phyloP scores from a whole-genome alignment of 768 basidiomycete genomes.

The Mrakia frigida region DNA sequence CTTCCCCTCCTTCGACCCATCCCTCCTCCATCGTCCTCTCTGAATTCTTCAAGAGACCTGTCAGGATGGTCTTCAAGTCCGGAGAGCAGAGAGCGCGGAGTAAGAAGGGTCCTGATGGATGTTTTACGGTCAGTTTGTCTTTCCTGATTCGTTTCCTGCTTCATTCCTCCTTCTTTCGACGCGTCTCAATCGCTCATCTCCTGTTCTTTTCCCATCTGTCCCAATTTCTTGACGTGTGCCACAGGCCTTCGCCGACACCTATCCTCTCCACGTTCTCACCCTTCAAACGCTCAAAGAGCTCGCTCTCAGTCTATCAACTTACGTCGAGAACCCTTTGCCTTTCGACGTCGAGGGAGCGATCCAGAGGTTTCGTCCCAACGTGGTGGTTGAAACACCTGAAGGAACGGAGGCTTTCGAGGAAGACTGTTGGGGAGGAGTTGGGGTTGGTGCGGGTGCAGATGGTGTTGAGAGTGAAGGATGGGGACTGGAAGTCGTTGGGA shows the following conservation, averaged over 20 bases:
- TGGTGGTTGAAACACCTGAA: background rate
- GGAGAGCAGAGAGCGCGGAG: background rate
- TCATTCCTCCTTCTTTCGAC: background rate
- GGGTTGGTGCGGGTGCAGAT: background rate
- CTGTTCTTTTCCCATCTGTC: background rate
- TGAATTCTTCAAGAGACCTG: conserved; percentile 3
- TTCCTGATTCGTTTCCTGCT: background rate
- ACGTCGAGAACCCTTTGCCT: background rate
- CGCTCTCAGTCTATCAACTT: background rate
- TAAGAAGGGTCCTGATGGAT: conserved; percentile 20
- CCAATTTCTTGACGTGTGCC: too few relatives aligned
- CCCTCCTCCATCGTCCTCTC: conserved; percentile 21
- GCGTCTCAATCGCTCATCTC: background rate
- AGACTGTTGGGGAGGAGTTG: background rate
- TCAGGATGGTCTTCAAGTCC: conserved; percentile 13
- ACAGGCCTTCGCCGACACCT: conserved; percentile 10
- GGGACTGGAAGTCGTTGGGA: background rate
- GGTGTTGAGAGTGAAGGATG: background rate
- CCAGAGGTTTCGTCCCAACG: background rate
- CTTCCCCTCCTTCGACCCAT: conserved; percentile 17
- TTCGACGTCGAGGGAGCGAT: background rate
- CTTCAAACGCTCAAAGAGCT: background rate
- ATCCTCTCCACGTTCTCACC: conserved; percentile 6
- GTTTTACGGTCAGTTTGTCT: background rate
- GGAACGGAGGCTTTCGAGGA: background rate